Evolutionary conservation across 1,284 basidiomycete species (phyloP).

Genomic region (Ceratobasidium sp.): DNA sequence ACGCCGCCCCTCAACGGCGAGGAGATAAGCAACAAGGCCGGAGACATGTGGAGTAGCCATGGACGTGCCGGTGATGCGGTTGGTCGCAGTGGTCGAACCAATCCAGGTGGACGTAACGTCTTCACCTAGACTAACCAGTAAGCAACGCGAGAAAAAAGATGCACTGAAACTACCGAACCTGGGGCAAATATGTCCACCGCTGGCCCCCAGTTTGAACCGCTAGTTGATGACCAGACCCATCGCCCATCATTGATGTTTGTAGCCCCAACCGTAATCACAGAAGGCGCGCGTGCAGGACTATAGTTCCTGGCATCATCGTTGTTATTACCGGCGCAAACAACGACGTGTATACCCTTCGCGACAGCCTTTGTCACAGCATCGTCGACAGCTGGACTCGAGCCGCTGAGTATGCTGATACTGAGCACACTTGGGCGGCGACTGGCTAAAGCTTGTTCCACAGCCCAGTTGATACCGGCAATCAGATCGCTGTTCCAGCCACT

Average conservation of each 20-base stretch:
- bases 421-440: slow-evolving; percentile 48
- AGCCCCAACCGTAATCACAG: slow-evolving; percentile 59
- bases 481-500: slow-evolving; percentile 86
- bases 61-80: slow-evolving; percentile 48
- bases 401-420: slow-evolving; percentile 47
- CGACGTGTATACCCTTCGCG: slow-evolving; percentile 49
- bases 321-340: slow-evolving; percentile 51
- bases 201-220: slow-evolving; percentile 70
- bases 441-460: slow-evolving; percentile 25
- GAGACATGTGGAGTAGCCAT: slow-evolving; percentile 51
- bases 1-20: slow-evolving; percentile 41
- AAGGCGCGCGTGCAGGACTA: slow-evolving; percentile 57
- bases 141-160: no score
- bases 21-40: slow-evolving; percentile 48
- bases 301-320: slow-evolving; percentile 58
- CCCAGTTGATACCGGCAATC: slow-evolving; percentile 48
- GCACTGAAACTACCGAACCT: no score
- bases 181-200: slow-evolving; percentile 60
- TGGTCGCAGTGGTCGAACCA: slow-evolving; percentile 41
- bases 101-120: slow-evolving; percentile 53
- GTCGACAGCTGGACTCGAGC: slow-evolving; percentile 44
- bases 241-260: slow-evolving; percentile 56
- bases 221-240: slow-evolving; percentile 70
- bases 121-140: no score
- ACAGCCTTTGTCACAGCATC: slow-evolving; percentile 47